phyloP scores from a whole-genome alignment of 2,329 filamentous ascomycete genomes.

The Graphiopsis chlorocephala region DNA sequence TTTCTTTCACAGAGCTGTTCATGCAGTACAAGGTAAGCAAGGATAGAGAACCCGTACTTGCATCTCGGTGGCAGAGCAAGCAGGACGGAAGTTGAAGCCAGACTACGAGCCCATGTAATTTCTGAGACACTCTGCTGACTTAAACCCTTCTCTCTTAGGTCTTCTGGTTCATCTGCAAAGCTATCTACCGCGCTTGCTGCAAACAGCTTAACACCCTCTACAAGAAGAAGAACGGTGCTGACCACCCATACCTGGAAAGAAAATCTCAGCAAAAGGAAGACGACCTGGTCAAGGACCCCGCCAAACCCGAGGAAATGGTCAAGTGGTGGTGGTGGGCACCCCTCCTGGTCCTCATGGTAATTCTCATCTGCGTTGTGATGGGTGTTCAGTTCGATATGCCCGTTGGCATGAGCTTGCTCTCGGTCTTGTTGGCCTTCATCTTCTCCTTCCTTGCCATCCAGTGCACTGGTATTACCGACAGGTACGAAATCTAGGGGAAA shows the following conservation, averaged over 20 bases:
- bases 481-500: too few relatives aligned
- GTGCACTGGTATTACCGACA: conserved; percentile 53
- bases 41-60: too few relatives aligned
- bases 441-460: conserved; percentile 63
- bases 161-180: conserved; percentile 48
- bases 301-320: conserved; percentile 47
- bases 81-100: too few relatives aligned
- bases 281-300: conserved; percentile 51
- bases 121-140: too few relatives aligned
- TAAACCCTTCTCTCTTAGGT: conserved; percentile 35
- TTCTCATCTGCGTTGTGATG: conserved; percentile 53
- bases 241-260: conserved; percentile 42
- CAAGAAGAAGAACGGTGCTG: conserved; percentile 40
- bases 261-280: conserved; percentile 39
- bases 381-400: conserved; percentile 56
- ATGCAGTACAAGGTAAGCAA: conserved; percentile 16
- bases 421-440: conserved; percentile 57
- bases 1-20: conserved; percentile 44
- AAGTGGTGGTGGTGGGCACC: conserved; percentile 54
- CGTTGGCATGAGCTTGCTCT: conserved; percentile 56
- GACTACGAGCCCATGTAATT: too few relatives aligned
- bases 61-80: too few relatives aligned
- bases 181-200: conserved; percentile 49
- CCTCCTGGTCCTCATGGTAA: conserved; percentile 48
- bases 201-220: conserved; percentile 42